phyloP scores from a whole-genome alignment of 2,329 filamentous ascomycete species.

The Teratosphaeriaceae sp. region DNA sequence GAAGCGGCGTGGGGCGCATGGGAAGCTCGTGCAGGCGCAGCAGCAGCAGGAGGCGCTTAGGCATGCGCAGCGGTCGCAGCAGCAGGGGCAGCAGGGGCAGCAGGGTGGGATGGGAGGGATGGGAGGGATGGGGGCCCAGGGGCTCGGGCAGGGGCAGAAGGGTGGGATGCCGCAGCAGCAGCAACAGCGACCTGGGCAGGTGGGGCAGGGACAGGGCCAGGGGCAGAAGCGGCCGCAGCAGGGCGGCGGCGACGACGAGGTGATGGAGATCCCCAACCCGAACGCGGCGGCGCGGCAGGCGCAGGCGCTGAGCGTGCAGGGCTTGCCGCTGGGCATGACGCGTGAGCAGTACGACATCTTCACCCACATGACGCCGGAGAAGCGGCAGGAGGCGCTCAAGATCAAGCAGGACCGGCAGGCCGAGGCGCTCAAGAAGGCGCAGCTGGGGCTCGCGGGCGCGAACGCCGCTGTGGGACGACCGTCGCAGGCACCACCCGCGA shows the following conservation, averaged over 20 bases:
- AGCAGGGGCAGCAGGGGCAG: not conserved
- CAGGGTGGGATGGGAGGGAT: not conserved
- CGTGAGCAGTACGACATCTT: constrained; percentile 1
- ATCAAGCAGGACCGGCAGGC: constrained; percentile 7
- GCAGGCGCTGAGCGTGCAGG: constrained; percentile 9
- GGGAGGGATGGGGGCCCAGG: not conserved
- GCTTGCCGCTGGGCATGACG: not conserved
- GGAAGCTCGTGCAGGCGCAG: constrained; percentile 28
- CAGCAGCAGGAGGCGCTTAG: constrained; percentile 31
- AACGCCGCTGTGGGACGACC: constrained; percentile 1
- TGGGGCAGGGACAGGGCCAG: constrained; percentile 1
- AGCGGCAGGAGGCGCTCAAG: constrained; percentile 10
- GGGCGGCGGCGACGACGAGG: constrained; percentile 32
- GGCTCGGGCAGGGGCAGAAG: constrained; percentile 9
- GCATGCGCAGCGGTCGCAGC: constrained; percentile 5
- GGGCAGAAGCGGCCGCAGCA: constrained; percentile 18
- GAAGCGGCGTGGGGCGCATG: constrained; percentile 13
- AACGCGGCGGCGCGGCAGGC: constrained; percentile 26
- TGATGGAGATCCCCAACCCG: constrained; percentile 32
- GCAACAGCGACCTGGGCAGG: constrained; percentile 1
- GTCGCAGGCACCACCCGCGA: constrained; percentile 2
- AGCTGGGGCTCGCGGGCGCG: constrained; percentile 8
- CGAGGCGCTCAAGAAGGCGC: constrained; percentile 22
- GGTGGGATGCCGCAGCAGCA: constrained; percentile 14
- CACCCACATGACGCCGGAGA: constrained; percentile 7